Percentiles rank a stretch among this genome's conserved stretches.
Conservation (phyloP, 1,139 yeast species). For the Yamadazyma membranifaciens region DNA sequence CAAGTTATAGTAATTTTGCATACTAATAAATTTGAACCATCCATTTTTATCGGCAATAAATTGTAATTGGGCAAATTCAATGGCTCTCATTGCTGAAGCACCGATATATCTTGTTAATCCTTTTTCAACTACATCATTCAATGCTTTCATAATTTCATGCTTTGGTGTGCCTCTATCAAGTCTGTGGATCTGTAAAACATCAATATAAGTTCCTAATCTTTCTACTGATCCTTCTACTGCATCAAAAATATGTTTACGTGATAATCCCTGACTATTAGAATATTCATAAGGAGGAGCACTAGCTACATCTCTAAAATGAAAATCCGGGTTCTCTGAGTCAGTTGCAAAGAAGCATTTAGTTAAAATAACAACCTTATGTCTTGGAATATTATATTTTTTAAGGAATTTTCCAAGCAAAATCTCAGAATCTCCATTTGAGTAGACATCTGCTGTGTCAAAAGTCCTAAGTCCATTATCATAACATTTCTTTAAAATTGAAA, state of each 20-base stretch:
- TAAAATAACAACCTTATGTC: slow-evolving; percentile 34
- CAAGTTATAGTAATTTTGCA: slow-evolving; percentile 59
- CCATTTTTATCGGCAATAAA: slow-evolving; percentile 49
- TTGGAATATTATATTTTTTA: slow-evolving; percentile 22
- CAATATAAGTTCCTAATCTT: slow-evolving; percentile 53
- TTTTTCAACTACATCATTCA: slow-evolving; percentile 48
- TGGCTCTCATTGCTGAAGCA: slow-evolving; percentile 55
- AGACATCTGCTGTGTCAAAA: slow-evolving; percentile 28
- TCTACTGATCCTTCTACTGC: slow-evolving; percentile 47
- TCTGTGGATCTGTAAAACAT: slow-evolving; percentile 52
- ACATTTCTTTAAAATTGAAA: slow-evolving; percentile 44
- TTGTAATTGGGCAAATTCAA: slow-evolving; percentile 50
- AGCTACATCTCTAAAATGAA: neutral
- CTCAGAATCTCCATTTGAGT: slow-evolving; percentile 26
- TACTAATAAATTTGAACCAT: slow-evolving; percentile 56
- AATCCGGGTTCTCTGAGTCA: slow-evolving; percentile 8
- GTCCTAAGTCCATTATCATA: slow-evolving; percentile 53
- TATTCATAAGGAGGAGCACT: slow-evolving; percentile 4
- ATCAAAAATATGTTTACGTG: slow-evolving; percentile 55
- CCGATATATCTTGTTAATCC: slow-evolving; percentile 57
- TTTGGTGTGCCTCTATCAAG: slow-evolving; percentile 42
- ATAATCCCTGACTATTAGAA: slow-evolving; percentile 12
- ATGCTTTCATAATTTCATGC: slow-evolving; percentile 53
- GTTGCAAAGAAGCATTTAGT: slow-evolving; percentile 26
- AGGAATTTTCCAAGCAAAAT: slow-evolving; percentile 22